Conservation (phyloP, 345 rosid genomes). For the Ricinus communis region DNA sequence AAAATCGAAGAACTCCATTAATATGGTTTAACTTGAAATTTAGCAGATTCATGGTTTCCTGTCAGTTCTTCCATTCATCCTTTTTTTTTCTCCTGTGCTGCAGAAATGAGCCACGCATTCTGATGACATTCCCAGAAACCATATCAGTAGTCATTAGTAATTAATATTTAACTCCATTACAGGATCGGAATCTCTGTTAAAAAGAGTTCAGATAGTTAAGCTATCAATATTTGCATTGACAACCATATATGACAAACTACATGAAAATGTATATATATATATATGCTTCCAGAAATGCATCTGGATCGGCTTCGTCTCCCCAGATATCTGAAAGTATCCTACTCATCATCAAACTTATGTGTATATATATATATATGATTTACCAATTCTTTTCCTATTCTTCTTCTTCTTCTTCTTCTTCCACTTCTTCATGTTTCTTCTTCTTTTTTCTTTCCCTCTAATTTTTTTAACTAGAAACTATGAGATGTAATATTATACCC, state of each 20-base stretch:
- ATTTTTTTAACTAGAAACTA: background rate
- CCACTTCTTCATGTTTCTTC: background rate
- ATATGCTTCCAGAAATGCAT: constrained; percentile 9
- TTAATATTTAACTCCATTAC: too few relatives aligned
- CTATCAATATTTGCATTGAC: constrained; percentile 14
- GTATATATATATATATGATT: background rate
- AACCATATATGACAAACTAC: constrained; percentile 5
- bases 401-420: background rate
- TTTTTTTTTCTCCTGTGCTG: too few relatives aligned
- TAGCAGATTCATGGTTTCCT: too few relatives aligned
- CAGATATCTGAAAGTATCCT: constrained; percentile 17
- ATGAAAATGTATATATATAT: background rate
- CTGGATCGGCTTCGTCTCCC: constrained; percentile 40
- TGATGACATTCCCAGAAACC: too few relatives aligned
- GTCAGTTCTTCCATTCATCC: too few relatives aligned
- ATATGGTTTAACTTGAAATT: too few relatives aligned
- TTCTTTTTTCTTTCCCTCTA: background rate
- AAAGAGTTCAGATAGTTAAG: background rate
- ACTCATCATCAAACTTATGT: background rate
- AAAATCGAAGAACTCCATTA: too few relatives aligned
- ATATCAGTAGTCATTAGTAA: too few relatives aligned
- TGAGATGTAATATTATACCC: background rate
- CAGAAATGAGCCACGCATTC: too few relatives aligned
- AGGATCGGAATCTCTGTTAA: too few relatives aligned
- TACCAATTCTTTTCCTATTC: background rate